Evolutionary conservation across 768 basidiomycete species (phyloP), one percentile per base, ranked within the genome.

Genomic region (Lactarius psammicola): DNA sequence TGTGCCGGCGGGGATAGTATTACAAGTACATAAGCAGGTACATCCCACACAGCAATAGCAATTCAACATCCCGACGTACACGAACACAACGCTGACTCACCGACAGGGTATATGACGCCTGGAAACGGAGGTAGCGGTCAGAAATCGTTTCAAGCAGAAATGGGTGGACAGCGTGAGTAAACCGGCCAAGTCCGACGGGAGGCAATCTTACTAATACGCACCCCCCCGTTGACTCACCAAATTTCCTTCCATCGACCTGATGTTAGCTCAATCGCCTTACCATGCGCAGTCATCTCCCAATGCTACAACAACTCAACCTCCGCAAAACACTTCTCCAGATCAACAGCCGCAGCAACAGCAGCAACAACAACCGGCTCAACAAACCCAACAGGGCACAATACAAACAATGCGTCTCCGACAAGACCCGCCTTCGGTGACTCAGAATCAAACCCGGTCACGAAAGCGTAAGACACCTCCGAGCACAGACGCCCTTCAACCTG

Each of bases 381-480:
- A 55, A 28, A 38, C 31, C 18, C 70, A 63, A 54, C 69, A 17
- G 61, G 68, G 51, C 46, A 68, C 72, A 55, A 73, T 73, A 60
- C 73, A 74, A 60, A 71, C 77, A n/a, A 84, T 87, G 83, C 84
- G 87, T 71, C 81, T 89, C 46, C 82, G 85, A 72, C 87, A 88
- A 53, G 86, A 88, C 59, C 81, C 76, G 17, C 73, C 76, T 57
- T 58, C 73, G 53, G 74, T 75, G 59, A 73, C 75, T 60, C 71
- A 71, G 64, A 79, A 81, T 46, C 75, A 82, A 17, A 65, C 80
- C 56, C 81, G 84, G 13, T 73, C 79, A 36, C 82, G 88, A 64
- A 92, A 92, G 74, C 84, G 90, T 71, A 92, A 92, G 75, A 72
- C 88, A 0, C 87, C 88, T 9, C 82, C 88, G 2, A 72, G 78